phyloP scores from a whole-genome alignment of 805 yeast species.

The Ogataea nitratoaversa region DNA sequence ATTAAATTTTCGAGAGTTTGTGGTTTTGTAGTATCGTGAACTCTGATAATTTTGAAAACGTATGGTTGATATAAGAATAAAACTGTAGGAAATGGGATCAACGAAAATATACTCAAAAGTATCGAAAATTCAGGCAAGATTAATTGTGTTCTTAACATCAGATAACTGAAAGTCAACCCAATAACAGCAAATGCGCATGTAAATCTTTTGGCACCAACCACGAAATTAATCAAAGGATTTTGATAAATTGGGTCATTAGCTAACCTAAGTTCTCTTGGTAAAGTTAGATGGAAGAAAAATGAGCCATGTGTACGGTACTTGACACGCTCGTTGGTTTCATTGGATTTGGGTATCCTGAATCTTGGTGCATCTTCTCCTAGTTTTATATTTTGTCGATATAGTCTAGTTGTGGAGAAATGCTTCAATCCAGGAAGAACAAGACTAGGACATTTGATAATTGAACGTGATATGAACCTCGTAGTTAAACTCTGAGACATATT shows the following conservation, averaged over 20 bases:
- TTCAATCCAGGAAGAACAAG: background rate
- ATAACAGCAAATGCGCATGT: constrained; percentile 56
- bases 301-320: constrained; percentile 29
- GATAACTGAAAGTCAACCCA: constrained; percentile 60
- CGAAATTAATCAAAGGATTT: constrained; percentile 58
- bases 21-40: constrained; percentile 58
- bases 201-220: constrained; percentile 58
- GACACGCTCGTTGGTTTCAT: constrained; percentile 18
- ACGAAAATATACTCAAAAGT: constrained; percentile 36
- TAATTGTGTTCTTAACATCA: constrained; percentile 50
- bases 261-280: constrained; percentile 49
- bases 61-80: constrained; percentile 57
- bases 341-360: constrained; percentile 23
- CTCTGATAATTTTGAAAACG: constrained; percentile 66
- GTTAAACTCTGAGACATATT: too few species aligned
- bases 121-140: constrained; percentile 46
- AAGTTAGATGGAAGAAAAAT: constrained; percentile 24
- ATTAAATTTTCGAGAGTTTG: constrained; percentile 63
- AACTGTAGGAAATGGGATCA: constrained; percentile 55
- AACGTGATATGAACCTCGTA: too few species aligned
- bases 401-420: background rate
- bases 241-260: constrained; percentile 61
- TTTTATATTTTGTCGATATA: constrained; percentile 14
- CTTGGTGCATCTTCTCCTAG: constrained; percentile 29
- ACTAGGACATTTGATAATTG: background rate